Evolutionary conservation across 2,329 filamentous ascomycete species (phyloP).

Genomic region (Arthrobotrys sphaeroides): DNA sequence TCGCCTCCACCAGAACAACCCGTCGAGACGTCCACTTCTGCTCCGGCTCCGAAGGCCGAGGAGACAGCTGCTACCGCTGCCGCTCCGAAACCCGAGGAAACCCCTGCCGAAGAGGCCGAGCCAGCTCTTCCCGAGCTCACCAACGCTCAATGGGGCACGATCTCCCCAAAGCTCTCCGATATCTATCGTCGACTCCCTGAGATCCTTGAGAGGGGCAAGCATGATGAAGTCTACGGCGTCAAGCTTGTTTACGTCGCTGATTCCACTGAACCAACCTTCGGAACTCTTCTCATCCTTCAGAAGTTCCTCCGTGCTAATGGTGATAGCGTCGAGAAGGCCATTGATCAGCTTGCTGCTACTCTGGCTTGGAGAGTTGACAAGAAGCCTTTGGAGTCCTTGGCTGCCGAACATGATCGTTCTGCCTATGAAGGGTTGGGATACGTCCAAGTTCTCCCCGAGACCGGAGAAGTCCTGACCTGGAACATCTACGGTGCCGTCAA

Average conservation of each 20-base stretch:
- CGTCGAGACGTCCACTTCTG: conserved; percentile 15
- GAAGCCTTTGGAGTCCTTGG: conserved; percentile 74
- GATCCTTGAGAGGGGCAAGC: conserved; percentile 66
- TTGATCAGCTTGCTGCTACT: conserved; percentile 79
- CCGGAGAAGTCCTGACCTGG: conserved; percentile 78
- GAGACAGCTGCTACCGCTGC: too few relatives aligned
- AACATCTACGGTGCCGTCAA: conserved; percentile 92
- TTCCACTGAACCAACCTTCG: conserved; percentile 19
- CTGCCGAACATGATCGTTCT: conserved; percentile 69
- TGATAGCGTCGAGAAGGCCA: conserved; percentile 76
- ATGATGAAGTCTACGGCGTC: conserved; percentile 89
- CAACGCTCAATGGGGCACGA: conserved; percentile 39
- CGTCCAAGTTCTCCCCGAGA: conserved; percentile 74
- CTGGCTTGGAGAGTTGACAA: conserved; percentile 83
- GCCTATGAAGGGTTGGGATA: conserved; percentile 85
- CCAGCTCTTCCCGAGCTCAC: conserved; percentile 25
- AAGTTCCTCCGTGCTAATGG: conserved; percentile 94
- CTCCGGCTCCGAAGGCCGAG: conserved; percentile 5
- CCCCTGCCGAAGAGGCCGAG: not conserved
- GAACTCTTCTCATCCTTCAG: conserved; percentile 71
- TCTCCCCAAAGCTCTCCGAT: conserved; percentile 63
- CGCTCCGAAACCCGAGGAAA: not conserved
- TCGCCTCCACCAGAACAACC: conserved; percentile 27
- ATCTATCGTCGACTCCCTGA: conserved; percentile 70
- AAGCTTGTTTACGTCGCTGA: conserved; percentile 65